Evolutionary conservation across 768 basidiomycete species (phyloP), one percentile per base, ranked within the genome.

Genomic region (Tylopilus rubrobrunneus): DNA sequence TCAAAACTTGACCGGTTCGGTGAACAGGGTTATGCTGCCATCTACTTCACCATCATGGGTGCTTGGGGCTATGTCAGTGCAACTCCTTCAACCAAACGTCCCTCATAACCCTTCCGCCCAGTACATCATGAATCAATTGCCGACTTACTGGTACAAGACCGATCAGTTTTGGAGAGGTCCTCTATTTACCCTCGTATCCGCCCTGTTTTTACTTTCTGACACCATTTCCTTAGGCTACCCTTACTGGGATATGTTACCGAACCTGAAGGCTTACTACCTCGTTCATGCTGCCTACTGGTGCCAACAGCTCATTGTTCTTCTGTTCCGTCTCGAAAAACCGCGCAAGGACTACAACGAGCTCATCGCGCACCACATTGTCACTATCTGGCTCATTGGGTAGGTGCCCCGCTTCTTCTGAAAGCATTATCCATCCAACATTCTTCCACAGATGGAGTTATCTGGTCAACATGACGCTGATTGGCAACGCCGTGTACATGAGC

Each of bases 281-380:
- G 82, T 94, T 74, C 96, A 99, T 67, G 80, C 83, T 55, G 78
- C 94, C 2, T 98, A 97, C 70, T 98, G 97, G 97, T 80, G 84
- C 45, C 95, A 98, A 65, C 94, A 99, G 68, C 78, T 95, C 56
- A 71, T 98, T 19, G 85, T 99, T 17, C 79, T 98, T 8, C 73
- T 88, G 3, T 79, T 95, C 12, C 76, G 85, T 44, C 79, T 99
- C 14, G 97, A 99, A 73, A 98, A 97, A 68, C 96, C 97, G 0
- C 82, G 97, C 47, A 92, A 89, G 68, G 97, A 99, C 68, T 93
- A 87, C 67, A 62, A 68, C 19, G 96, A 98, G 69, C 83, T 98
- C 15, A 81, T 97, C 19, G 80, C 80, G 0, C 97, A 99, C 67
- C 97, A 99, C 67, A 62, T 94, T 41, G 92, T 98, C 48, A 98